Evolutionary conservation across 108 stramenopile genomes (phyloP).

Genomic region (Fistulifera pelliculosa): DNA sequence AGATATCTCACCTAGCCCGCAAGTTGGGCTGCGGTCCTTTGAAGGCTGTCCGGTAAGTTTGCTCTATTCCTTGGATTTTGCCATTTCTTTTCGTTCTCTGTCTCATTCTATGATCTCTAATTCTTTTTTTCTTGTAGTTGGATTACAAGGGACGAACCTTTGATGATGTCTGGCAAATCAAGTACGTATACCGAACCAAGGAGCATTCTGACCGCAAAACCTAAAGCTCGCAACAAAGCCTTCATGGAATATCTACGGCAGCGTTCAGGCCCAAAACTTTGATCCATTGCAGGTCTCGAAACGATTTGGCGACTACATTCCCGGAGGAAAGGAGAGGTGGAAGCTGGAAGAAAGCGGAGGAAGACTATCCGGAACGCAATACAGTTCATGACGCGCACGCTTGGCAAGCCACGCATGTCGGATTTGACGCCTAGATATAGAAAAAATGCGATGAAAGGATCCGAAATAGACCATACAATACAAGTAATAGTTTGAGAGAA

Average conservation of each 20-base stretch:
- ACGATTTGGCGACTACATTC: slow-evolving; percentile 17
- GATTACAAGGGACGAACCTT: slow-evolving; percentile 7
- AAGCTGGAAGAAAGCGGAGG: slow-evolving; percentile 9
- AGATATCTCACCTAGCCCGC: slow-evolving; percentile 19
- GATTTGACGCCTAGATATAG: background rate
- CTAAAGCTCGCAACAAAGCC: slow-evolving; percentile 1
- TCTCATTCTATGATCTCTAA: no score
- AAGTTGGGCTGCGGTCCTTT: slow-evolving; percentile 24
- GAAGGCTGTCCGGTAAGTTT: slow-evolving; percentile 28
- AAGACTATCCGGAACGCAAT: slow-evolving; percentile 13
- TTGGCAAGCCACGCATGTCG: slow-evolving; percentile 2
- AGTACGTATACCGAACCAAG: slow-evolving; percentile 8
- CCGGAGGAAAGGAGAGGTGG: slow-evolving; percentile 8
- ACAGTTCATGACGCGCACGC: background rate
- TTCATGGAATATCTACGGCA: slow-evolving; percentile 18
- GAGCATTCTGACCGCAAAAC: slow-evolving; percentile 8
- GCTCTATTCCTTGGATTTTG: slow-evolving; percentile 14
- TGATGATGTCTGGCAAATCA: slow-evolving; percentile 26
- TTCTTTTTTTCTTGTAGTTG: background rate
- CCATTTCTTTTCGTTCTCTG: background rate
- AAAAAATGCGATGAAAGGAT: slow-evolving; percentile 10
- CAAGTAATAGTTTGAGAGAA: no score
- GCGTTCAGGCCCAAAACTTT: slow-evolving; percentile 16
- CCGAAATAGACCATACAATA: slow-evolving; percentile 12
- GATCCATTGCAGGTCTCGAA: slow-evolving; percentile 25